These are phyloP conservation scores for Drechslerella coelobrocha DNA, from an alignment of 2,329 filamentous ascomycete genomes.

Conservation along the genomic window DNA sequence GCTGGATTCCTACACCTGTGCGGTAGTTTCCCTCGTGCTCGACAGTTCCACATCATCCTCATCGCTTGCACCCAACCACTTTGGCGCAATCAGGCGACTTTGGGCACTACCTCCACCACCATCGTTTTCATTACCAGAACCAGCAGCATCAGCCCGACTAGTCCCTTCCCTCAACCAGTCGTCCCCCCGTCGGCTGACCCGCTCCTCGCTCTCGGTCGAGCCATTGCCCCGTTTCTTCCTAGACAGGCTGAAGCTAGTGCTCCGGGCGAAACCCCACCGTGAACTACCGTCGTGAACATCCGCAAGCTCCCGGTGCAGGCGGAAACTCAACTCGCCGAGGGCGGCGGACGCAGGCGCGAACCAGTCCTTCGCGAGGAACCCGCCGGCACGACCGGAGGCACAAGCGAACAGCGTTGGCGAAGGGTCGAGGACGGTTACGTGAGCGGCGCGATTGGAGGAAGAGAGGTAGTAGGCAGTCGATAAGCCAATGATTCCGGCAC, in stretches of 20 bases:
- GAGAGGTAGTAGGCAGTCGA: slow-evolving; percentile 77
- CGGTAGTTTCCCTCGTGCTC: slow-evolving; percentile 67
- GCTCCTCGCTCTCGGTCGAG: slow-evolving; percentile 57
- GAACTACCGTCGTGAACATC: slow-evolving; percentile 65
- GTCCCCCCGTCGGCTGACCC: slow-evolving; percentile 61
- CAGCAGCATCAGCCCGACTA: slow-evolving; percentile 67
- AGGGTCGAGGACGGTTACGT: slow-evolving; percentile 68
- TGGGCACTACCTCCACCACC: slow-evolving; percentile 63
- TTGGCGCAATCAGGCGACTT: slow-evolving; percentile 18
- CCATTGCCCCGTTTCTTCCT: slow-evolving; percentile 54
- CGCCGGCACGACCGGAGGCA: slow-evolving; percentile 75
- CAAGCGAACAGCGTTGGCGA: slow-evolving; percentile 71
- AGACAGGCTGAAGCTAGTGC: slow-evolving; percentile 67
- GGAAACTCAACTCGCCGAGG: slow-evolving; percentile 72
- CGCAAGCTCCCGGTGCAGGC: slow-evolving; percentile 71
- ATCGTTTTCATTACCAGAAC: slow-evolving; percentile 65
- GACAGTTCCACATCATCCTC: slow-evolving; percentile 68
- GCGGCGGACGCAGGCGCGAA: slow-evolving; percentile 66
- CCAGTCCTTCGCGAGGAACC: slow-evolving; percentile 78
- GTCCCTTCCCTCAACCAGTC: slow-evolving; percentile 73
- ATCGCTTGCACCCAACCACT: slow-evolving; percentile 57
- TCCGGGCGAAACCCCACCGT: slow-evolving; percentile 65
- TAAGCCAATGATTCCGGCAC: slow-evolving; percentile 73
- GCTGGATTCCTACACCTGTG: slow-evolving; percentile 65
- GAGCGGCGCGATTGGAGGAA: slow-evolving; percentile 54